A percentile compares a stretch with the other conserved stretches of the same genome.
These are phyloP conservation scores for Colletotrichum gigasporum DNA, from an alignment of 2,329 filamentous ascomycete species.

Conservation along the genomic window DNA sequence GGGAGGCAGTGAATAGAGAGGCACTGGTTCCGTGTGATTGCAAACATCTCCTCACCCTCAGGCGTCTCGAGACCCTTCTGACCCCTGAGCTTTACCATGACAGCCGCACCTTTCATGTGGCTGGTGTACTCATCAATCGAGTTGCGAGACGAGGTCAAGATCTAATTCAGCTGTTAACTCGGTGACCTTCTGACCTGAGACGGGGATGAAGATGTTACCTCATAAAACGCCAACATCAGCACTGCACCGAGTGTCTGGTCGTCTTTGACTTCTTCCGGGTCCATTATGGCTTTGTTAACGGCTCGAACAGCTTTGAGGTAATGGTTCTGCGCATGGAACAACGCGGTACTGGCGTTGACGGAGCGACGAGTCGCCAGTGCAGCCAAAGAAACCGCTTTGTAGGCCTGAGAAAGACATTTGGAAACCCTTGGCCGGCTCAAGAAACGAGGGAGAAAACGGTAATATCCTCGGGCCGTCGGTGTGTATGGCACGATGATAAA, in stretches of 20 bases:
- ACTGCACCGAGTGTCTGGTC: conserved; percentile 32
- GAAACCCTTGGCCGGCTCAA: conserved; percentile 26
- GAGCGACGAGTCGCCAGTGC: conserved; percentile 24
- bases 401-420: conserved; percentile 30
- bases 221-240: conserved; percentile 32
- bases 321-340: conserved; percentile 30
- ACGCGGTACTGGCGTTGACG: conserved; percentile 1
- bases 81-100: conserved; percentile 34
- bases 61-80: conserved; percentile 31
- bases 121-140: conserved; percentile 34
- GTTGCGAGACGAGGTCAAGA: conserved; percentile 29
- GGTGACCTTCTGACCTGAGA: background rate
- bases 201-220: background rate
- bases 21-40: conserved; percentile 35
- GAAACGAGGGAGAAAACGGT: conserved; percentile 30
- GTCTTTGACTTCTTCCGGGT: conserved; percentile 25
- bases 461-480: conserved; percentile 24
- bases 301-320: conserved; percentile 31
- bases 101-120: conserved; percentile 36
- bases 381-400: conserved; percentile 31
- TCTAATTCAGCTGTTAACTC: conserved; percentile 4
- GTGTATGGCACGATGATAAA: conserved; percentile 29
- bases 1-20: conserved; percentile 34
- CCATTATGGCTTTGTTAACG: conserved; percentile 31
- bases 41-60: conserved; percentile 35